Evolutionary conservation across 176 grass and related monocot genomes (phyloP).

Genomic region (Thalia dealbata): DNA sequence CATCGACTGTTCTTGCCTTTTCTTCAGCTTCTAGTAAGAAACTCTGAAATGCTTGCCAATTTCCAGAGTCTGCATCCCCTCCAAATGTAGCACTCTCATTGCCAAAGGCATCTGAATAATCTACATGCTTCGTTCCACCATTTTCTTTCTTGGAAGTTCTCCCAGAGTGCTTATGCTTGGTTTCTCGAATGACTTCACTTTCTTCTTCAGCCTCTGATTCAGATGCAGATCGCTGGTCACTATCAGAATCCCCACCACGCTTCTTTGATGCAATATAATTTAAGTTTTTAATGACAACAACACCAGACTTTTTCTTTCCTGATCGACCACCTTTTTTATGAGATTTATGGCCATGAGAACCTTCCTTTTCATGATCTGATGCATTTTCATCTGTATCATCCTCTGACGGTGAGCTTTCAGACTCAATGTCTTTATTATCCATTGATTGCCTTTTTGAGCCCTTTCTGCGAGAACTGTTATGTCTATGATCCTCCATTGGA

Average conservation of each 20-base stretch:
- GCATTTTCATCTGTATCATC: conserved; percentile 29
- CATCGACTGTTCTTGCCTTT: conserved; percentile 43
- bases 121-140: conserved; percentile 25
- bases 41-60: conserved; percentile 88
- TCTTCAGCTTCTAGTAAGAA: conserved; percentile 84
- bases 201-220: conserved; percentile 37
- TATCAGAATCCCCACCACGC: conserved; percentile 45
- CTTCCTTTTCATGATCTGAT: conserved; percentile 36
- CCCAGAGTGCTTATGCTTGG: conserved; percentile 47
- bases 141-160: conserved; percentile 61
- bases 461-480: conserved; percentile 38
- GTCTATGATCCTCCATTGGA: conserved; percentile 50
- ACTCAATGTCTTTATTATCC: conserved; percentile 43
- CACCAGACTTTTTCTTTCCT: conserved; percentile 68
- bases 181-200: conserved; percentile 35
- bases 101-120: conserved; percentile 31
- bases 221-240: conserved; percentile 49
- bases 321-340: conserved; percentile 46
- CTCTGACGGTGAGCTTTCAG: conserved; percentile 21
- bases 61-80: conserved; percentile 54
- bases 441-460: conserved; percentile 49
- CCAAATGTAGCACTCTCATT: conserved; percentile 40
- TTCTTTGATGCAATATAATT: conserved; percentile 68
- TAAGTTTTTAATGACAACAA: conserved; percentile 79
- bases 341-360: conserved; percentile 52